Base-by-base conservation (phyloP, 345 rosid species). In the Salix brachista region DNA sequence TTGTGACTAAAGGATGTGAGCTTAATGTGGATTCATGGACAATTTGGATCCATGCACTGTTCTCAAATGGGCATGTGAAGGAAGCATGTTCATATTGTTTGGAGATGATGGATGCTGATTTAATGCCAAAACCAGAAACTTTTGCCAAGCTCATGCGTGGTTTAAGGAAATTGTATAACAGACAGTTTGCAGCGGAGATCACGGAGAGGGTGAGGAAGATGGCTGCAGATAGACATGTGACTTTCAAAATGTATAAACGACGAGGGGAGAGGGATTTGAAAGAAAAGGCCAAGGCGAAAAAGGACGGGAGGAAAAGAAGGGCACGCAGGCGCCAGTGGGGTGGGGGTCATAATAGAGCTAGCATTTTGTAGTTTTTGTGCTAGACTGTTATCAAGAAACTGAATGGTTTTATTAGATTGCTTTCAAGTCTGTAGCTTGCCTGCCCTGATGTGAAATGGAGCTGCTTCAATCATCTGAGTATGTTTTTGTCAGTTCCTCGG, bases 191-290 rank as follows among this genome's bases (percentile, higher is more conserved):
- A 2, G 91, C 82, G 39, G 99, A 93, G 83, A 91, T 96, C 67
- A 91, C 99, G 1, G 96, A 93, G 85, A 96, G 91, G 79, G 96
- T 96, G 82, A 90, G 92, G 82, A 87, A 88, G 83, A 93, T 96
- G 96, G 94, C 99, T 62, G 94, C 78, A 2, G 94, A 93, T 65
- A 90, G 92, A 80, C 79, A 87, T 58, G 82, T 89, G n/a, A 90
- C 91, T 61, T 96, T 96, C 80, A 96, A 91, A 85, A 90, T 91
- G 96, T 93, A 93, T 82, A 96, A 91, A 82, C 86, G 99, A 68
- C 84, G 93, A 65, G 99, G 99, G 73, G 97, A 88, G 84, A 86
- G 90, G 78, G 89, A 87, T 83, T 85, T 93, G 76, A 84, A 58
- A 68, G 91, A 90, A 82, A 95, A 91, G 82, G 85, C n/a, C 4